These are phyloP conservation scores for Gossypium australe DNA, from an alignment of 345 rosid genomes.

Conservation along the genomic window DNA sequence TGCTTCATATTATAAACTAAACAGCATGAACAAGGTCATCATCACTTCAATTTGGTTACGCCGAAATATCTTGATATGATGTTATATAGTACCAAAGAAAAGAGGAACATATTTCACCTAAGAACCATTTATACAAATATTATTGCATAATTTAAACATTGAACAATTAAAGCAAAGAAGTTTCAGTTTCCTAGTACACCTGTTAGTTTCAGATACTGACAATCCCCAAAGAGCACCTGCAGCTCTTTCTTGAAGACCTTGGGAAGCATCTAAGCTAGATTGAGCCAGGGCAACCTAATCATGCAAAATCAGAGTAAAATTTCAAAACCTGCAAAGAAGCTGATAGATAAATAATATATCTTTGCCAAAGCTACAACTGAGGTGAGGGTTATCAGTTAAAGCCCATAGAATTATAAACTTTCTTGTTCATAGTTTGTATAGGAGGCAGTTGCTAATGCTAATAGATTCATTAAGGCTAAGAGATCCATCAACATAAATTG, in stretches of 20 bases:
- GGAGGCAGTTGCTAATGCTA: not conserved
- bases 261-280: constrained; percentile 75
- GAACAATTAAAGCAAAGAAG: not conserved
- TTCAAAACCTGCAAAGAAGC: constrained; percentile 8
- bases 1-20: too few relatives aligned
- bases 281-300: constrained; percentile 77
- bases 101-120: not conserved
- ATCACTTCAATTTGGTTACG: too few relatives aligned
- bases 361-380: not conserved
- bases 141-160: not conserved
- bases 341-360: constrained; percentile 12
- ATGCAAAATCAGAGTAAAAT: constrained; percentile 12
- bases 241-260: constrained; percentile 96
- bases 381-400: not conserved
- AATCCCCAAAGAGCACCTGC: constrained; percentile 99
- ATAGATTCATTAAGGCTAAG: not conserved
- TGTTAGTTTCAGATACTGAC: constrained; percentile 90
- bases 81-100: not conserved
- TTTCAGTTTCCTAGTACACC: constrained; percentile 31
- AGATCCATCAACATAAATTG: not conserved
- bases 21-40: not conserved
- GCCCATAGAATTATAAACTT: not conserved
- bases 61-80: not conserved
- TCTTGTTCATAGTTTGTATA: not conserved
- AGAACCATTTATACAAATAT: not conserved